Base-by-base conservation (phyloP, 2,329 filamentous ascomycete species). In the Knoxdaviesia proteae region DNA sequence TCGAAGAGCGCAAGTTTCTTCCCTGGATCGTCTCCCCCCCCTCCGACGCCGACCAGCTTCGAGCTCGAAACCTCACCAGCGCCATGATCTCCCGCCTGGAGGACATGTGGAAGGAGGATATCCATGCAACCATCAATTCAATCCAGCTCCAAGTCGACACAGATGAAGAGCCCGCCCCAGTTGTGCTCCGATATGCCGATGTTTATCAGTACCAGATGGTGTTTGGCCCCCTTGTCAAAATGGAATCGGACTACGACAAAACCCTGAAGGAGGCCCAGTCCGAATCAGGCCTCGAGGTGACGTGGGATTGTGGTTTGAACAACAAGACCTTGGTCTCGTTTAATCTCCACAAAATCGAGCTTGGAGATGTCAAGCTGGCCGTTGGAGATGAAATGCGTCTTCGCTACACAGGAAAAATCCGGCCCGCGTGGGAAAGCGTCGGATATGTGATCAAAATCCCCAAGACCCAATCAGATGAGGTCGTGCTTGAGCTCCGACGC, bases 391-490 rank as follows among this genome's bases (percentile, higher is more conserved):
- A 98, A 59, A 98, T 98, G 90, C 81, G 90, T 38, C 68, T 98
- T 48, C 84, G 90, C 51, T 98, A 98, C 63, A 39, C 42, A 6
- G 90, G 92, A 50, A 90, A 96, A 59, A 68, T 98, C 41, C 82
- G 87, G 37, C 73, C 82, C 9, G 76, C 84, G 46, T 98, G 90
- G 90, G 90, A 98, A 58, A 90, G 90, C 35, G 90, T 98, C 34
- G 90, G 90, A 49, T 98, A 98, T 59, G 90, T 98, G 47, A 87
- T 96, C 64, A 98, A 98, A 64, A 96, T 98, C 46, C 92, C 90
- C 29, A 96, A 98, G 68, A 96, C 96, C 61, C 86, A 94, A 63
- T 94, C 87, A 9, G 90, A 98, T 54, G 88, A 98, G 58, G 90
- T 98, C 42, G 92, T 82, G 7, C 80, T 98, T 49, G 90, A 98